Base-by-base conservation (phyloP, 2,329 filamentous ascomycete species). In the Alternaria infectoria region DNA sequence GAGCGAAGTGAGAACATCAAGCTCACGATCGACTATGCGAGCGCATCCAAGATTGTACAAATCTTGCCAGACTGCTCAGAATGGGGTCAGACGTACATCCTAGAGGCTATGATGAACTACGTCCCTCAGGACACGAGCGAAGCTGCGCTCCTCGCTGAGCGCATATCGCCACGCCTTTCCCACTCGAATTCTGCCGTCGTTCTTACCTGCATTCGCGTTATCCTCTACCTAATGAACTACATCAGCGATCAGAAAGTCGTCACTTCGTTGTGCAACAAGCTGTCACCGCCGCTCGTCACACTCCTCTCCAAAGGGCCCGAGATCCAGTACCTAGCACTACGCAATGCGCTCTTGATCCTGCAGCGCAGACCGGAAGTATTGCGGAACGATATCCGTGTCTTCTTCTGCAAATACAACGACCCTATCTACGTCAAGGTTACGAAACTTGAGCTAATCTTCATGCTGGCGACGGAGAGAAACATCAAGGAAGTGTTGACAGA, bases 381-480 rank as follows among this genome's bases (percentile, higher is more conserved):
- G 57, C 89, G 93, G 67, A 98, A 97, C 80, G 96, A 99, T 80
- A 98, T 99, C 66, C 89, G 96, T 50, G 96, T 99, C 30, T 99
- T 99, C 83, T 99, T 99, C 82, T 99, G 96, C 89, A 99, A 99
- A 85, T 99, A 99, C 82, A 99, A 99, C 79, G 96, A 99, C 77
- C 96, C 96, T 0, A 99, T 99, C 68, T 99, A 98, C 79, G 96
- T 99, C 82, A 99, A 99, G 81, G 96, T 99, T 55, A 99, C 96
- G 15, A 99, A 99, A 82, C 86, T 99, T 54, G 96, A 99, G 81
- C 87, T 99, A 72, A 98, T 99, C 70, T 99, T 99, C 81, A 99
- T 98, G 96, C 87, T 99, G 64, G 96, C 96, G 8, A 97, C 89
- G 32, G 93, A 97, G 81, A 91, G 90, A 74, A 99, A 99, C 78